Percentiles rank a stretch among this genome's conserved stretches.
These are phyloP conservation scores for Phoma sp. DNA, from an alignment of 2,329 filamentous ascomycete genomes.

Conservation along the genomic window DNA sequence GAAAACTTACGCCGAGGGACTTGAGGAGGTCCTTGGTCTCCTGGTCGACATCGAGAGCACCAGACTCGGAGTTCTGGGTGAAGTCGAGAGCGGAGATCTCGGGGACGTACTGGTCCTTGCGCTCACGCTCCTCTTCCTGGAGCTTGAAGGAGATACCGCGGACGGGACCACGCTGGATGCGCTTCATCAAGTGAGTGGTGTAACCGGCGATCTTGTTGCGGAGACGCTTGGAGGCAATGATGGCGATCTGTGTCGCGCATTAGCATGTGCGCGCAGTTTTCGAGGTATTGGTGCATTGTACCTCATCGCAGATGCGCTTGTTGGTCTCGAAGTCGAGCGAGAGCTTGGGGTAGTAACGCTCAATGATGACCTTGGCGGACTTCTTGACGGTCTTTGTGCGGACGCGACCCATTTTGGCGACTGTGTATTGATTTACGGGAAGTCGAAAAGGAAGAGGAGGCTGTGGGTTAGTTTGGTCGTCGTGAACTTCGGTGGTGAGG, in stretches of 20 bases:
- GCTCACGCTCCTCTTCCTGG: constrained; percentile 99
- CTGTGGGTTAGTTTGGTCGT: constrained; percentile 39
- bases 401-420: constrained; percentile 62
- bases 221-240: constrained; percentile 98
- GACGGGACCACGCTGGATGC: constrained; percentile 98
- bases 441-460: constrained; percentile 33
- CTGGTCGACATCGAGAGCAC: constrained; percentile 91
- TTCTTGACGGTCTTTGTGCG: constrained; percentile 74
- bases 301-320: constrained; percentile 98
- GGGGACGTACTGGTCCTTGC: constrained; percentile 99
- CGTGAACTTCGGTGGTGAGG: constrained; percentile 20
- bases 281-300: constrained; percentile 5
- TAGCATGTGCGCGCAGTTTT: constrained; percentile 56
- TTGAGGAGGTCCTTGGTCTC: constrained; percentile 99
- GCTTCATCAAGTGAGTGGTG: constrained; percentile 92
- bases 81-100: constrained; percentile 99
- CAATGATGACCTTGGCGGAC: constrained; percentile 99
- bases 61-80: constrained; percentile 89
- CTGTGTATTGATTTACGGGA: constrained; percentile 31
- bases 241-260: constrained; percentile 76
- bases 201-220: constrained; percentile 95
- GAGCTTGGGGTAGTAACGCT: constrained; percentile 82
- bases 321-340: constrained; percentile 99
- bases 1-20: constrained; percentile 88
- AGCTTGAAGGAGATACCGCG: constrained; percentile 99